A percentile compares a stretch with the other conserved stretches of the same genome.
phyloP scores from a whole-genome alignment of 192 early-diverging fungal species.

The Endogone sp. region DNA sequence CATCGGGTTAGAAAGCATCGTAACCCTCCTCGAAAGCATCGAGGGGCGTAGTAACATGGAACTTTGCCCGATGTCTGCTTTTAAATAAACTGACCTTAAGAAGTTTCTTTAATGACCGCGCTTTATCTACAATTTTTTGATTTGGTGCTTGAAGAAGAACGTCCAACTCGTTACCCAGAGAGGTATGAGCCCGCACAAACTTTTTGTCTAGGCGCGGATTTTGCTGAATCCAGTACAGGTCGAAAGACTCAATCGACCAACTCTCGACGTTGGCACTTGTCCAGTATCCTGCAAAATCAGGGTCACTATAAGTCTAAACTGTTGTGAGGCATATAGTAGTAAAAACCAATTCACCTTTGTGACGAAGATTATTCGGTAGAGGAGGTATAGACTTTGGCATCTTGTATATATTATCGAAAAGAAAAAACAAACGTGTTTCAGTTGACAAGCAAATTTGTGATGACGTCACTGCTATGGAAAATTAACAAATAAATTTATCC shows the following conservation, averaged over 20 bases:
- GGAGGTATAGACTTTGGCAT: too few species aligned
- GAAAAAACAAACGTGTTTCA: too few species aligned
- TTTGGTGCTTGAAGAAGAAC: conserved; percentile 13
- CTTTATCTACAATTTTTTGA: conserved; percentile 16
- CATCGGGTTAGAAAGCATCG: conserved; percentile 17
- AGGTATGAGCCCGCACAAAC: conserved; percentile 6
- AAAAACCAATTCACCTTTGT: too few species aligned
- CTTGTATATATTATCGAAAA: too few species aligned
- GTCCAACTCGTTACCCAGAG: conserved; percentile 8
- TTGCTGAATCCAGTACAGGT: conserved; percentile 17
- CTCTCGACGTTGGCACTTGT: conserved; percentile 13
- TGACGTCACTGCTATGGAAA: too few species aligned
- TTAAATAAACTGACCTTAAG: conserved; percentile 20
- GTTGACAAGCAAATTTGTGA: too few species aligned
- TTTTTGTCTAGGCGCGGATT: conserved; percentile 8
- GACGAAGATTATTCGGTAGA: too few species aligned
- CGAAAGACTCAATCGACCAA: conserved; percentile 15
- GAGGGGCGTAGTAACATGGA: conserved; percentile 12
- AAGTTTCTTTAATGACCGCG: conserved; percentile 5
- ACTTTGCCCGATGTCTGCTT: conserved; percentile 8
- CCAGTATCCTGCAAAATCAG: conserved; percentile 13
- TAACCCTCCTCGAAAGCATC: conserved; percentile 17
- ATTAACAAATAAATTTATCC: too few species aligned
- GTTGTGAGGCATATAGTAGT: too few species aligned
- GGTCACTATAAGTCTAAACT: conserved; percentile 3